Evolutionary conservation across 345 rosid species (phyloP), one percentile per base, ranked within the genome.

Genomic region (Brassica nigra): DNA sequence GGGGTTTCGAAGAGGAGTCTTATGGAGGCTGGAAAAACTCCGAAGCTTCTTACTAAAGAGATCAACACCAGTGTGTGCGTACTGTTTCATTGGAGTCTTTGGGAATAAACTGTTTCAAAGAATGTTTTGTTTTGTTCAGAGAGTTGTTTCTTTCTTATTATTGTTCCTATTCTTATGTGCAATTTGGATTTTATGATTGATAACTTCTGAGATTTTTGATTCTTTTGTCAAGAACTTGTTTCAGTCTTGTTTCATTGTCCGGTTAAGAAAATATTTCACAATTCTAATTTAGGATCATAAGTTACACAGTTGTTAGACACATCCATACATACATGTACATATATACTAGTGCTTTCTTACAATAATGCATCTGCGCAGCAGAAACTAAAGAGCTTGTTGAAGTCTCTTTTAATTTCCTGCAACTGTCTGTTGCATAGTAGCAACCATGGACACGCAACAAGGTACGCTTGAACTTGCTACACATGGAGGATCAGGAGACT

Each of bases 11-110:
- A 8, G 90, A 85, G 27, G 90, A 84, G 73, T 67, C 83, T 81
- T 80, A 37, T 54, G 95, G 95, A 59, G 93, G 93, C 72, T 90
- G 93, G 92, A 92, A 85, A 65, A 73, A 90, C 71, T 89, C 94
- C 54, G 74, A 77, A 14, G 71, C 78, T 39, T 73, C 81, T 29
- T 82, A 82, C 78, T 82, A 73, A 47, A 77, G 58, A 29, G 29
- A 74, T 36, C 23, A 55, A 63, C 57, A 70, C 59, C 4, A 10
- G 2, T 6, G 9, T 49, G 70, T 74, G 58, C 15, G 4, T 10
- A 23, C 14, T 44, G 6, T 65, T 64, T 71, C 58, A 49, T 63
- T 18, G 4, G 58, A 71, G 16, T 39, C 66, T 6, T 63, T 52
- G 62, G 18, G n/a, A 67, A 67, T 11, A 67, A 76, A 15, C 4